Base-by-base conservation (phyloP, 2,329 filamentous ascomycete genomes). In the Neoascochyta sp. region DNA sequence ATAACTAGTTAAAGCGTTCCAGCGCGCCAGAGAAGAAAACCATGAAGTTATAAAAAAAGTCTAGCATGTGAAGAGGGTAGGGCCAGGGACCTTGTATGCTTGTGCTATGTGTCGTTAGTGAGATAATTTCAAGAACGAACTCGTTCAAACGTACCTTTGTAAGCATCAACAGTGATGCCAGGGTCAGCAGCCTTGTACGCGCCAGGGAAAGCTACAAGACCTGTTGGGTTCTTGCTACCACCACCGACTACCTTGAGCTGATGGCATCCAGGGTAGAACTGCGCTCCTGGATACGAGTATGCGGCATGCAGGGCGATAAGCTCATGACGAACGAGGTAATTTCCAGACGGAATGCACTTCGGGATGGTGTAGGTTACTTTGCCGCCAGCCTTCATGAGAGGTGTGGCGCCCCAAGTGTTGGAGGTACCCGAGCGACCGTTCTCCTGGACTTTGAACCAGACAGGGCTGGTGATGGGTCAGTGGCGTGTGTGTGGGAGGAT, bases 311-410 rank as follows among this genome's bases (percentile, higher is more conserved):
- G 64, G 3, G 74, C 74, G 37, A 76, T 70, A 47, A 74, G 69
- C 54, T 78, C 74, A 45, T 78, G 74, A 27, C 74, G 71, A 14
- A 78, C 73, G 32, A 78, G 69, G 54, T 78, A 77, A 64, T 73
- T 73, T 2, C 74, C 74, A 0, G 67, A 57, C 23, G 66, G 60
- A 21, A 78, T 62, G 56, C 70, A 75, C 9, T 60, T 59, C 4
- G 74, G 74, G 41, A 78, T 71, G n/a, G 67, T 74, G 62, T 76
- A 78, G 23, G 60, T 59, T 36, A 68, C 65, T 2, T 57, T 47
- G 39, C 67, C 69, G 19, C 63, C 65, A 7, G 61, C 47, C 9
- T 59, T 62, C 64, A 71, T 71, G 5, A 74, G 55, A 1, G 64
- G 48, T 9, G 59, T 66, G 54, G 67, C 34, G 27, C 40, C 72